Percentiles rank a stretch among this genome's conserved stretches.
Conservation (phyloP, 768 basidiomycete species). For the Psilocybe sp. region DNA sequence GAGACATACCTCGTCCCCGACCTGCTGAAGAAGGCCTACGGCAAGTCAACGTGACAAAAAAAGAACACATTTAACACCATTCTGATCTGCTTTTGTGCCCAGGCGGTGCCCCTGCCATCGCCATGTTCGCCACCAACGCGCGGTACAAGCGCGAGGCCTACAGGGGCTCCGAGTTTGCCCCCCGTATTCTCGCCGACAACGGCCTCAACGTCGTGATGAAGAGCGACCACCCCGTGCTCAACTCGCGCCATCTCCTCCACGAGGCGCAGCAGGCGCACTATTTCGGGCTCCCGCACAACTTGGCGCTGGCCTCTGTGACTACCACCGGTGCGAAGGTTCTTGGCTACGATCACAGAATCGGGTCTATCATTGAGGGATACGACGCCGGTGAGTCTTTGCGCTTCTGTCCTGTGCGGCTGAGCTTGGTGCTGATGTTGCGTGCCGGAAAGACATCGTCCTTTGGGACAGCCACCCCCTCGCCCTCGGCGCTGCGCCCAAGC, state of each 20-base stretch:
- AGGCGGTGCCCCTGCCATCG: slow-evolving; percentile 68
- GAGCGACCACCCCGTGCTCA: slow-evolving; percentile 62
- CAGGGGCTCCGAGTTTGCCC: slow-evolving; percentile 75
- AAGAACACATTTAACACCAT: neutral
- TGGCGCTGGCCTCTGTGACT: slow-evolving; percentile 70
- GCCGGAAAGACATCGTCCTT: slow-evolving; percentile 54
- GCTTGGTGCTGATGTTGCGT: neutral
- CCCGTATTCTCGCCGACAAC: slow-evolving; percentile 63
- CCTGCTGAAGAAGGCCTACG: slow-evolving; percentile 69
- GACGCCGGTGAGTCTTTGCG: slow-evolving; percentile 51
- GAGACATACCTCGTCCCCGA: slow-evolving; percentile 88
- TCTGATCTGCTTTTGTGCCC: neutral
- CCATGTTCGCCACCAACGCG: slow-evolving; percentile 62
- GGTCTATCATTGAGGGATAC: slow-evolving; percentile 63
- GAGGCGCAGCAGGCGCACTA: slow-evolving; percentile 80
- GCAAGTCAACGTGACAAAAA: slow-evolving; percentile 20
- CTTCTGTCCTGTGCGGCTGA: neutral
- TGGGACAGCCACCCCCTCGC: slow-evolving; percentile 79
- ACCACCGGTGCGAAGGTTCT: slow-evolving; percentile 67
- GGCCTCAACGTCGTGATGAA: slow-evolving; percentile 78
- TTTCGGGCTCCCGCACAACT: slow-evolving; percentile 63
- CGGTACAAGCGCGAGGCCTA: slow-evolving; percentile 78
- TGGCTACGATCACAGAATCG: slow-evolving; percentile 76
- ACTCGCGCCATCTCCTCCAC: slow-evolving; percentile 68
- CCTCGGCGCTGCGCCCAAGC: slow-evolving; percentile 74